A percentile compares a stretch with the other conserved stretches of the same genome.
phyloP scores from a whole-genome alignment of 208 protist genomes.

The Hexamita inflata region DNA sequence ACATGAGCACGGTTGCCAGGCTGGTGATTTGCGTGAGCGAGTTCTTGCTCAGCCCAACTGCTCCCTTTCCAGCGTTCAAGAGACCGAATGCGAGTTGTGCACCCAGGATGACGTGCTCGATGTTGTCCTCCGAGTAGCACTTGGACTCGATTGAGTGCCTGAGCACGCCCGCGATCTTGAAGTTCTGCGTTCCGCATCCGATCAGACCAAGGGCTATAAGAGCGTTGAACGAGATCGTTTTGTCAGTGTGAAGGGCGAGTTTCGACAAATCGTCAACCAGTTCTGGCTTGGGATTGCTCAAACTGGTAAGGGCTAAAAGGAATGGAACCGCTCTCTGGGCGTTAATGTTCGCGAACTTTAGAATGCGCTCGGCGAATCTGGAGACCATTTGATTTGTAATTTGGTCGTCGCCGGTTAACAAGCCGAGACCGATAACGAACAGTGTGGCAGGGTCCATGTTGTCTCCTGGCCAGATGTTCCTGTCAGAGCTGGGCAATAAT shows the following conservation, averaged over 20 bases:
- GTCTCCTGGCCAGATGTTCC: conserved; percentile 9
- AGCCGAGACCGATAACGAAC: background rate
- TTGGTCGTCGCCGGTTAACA: background rate
- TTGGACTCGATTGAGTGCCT: background rate
- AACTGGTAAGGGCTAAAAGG: background rate
- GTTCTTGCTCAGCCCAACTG: background rate
- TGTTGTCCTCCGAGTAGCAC: background rate
- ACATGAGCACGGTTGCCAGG: background rate
- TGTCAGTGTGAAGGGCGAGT: background rate
- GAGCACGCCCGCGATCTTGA: background rate
- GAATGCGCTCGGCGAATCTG: background rate
- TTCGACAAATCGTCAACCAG: background rate
- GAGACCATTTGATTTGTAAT: background rate
- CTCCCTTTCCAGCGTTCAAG: background rate
- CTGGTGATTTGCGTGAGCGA: background rate
- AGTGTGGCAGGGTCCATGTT: background rate
- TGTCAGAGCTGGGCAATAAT: background rate
- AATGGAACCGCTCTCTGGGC: background rate
- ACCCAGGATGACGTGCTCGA: background rate
- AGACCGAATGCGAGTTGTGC: background rate
- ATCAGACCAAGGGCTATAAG: conserved; percentile 7
- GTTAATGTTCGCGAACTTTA: background rate
- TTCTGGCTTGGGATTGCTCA: background rate
- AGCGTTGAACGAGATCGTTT: background rate
- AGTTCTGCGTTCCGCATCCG: conserved; percentile 12